Evolutionary conservation across 2,329 filamentous ascomycete genomes (phyloP).

Genomic region (Apiospora aurea): DNA sequence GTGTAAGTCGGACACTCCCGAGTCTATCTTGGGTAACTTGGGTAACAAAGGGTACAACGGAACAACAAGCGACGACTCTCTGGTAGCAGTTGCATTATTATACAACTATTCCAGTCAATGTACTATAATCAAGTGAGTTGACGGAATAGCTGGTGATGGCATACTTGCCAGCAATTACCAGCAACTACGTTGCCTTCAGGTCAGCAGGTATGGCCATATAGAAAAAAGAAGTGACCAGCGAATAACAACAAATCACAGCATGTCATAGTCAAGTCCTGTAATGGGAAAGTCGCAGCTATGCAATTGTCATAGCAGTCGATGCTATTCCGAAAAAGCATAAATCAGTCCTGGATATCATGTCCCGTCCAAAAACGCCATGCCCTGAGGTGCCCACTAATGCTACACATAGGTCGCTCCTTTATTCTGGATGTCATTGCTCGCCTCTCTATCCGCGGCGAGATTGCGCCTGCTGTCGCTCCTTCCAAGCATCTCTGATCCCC

Average conservation of each 20-base stretch:
- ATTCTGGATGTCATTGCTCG: neutral
- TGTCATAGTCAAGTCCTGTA: too few relatives aligned
- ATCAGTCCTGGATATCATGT: constrained; percentile 21
- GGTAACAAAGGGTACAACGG: too few relatives aligned
- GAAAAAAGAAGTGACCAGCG: too few relatives aligned
- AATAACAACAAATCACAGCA: too few relatives aligned
- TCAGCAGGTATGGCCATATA: too few relatives aligned
- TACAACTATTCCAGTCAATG: too few relatives aligned
- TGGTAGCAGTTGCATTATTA: too few relatives aligned
- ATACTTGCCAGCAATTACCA: too few relatives aligned
- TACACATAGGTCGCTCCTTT: neutral
- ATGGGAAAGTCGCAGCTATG: too few relatives aligned
- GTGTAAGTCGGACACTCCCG: neutral
- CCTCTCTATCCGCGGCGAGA: neutral
- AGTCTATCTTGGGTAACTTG: neutral
- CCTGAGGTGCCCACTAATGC: neutral
- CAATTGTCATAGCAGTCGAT: neutral
- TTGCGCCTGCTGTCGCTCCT: constrained; percentile 57
- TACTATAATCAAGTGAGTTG: too few relatives aligned
- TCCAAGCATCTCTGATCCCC: constrained; percentile 82
- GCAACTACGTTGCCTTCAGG: too few relatives aligned
- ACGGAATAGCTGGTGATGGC: neutral
- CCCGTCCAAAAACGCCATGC: constrained; percentile 10
- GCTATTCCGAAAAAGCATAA: neutral
- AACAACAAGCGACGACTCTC: neutral